Percentiles rank a stretch among this genome's conserved stretches.
Evolutionary conservation across 192 early-diverging fungal species (phyloP).

Genomic region (Chytriomyces sp.): DNA sequence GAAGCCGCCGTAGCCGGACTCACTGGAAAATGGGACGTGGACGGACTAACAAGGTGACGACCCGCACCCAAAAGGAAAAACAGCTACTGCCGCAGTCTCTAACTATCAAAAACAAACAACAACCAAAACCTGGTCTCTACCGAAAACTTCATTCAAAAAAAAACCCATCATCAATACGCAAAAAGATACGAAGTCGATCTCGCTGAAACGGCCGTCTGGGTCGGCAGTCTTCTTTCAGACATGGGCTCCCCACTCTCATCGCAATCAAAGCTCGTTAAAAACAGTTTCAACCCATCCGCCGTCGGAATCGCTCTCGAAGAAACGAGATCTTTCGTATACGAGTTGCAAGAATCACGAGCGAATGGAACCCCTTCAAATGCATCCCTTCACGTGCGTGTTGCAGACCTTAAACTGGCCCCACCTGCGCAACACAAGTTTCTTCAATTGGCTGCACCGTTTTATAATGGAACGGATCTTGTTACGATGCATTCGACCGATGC

Average conservation of each 20-base stretch:
- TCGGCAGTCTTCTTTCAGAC: neutral
- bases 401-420: neutral
- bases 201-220: neutral
- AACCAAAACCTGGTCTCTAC: too few species aligned
- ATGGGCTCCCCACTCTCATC: neutral
- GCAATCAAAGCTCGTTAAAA: neutral
- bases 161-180: too few species aligned
- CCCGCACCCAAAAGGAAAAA: too few species aligned
- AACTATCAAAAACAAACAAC: too few species aligned
- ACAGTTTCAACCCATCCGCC: neutral
- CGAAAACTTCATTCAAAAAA: too few species aligned
- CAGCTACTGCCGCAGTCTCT: too few species aligned
- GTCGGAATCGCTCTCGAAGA: neutral
- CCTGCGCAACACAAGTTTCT: neutral
- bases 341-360: neutral
- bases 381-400: neutral
- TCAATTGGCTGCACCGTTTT: neutral
- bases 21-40: neutral
- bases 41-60: neutral
- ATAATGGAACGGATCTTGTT: neutral
- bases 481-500: neutral
- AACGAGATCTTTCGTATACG: neutral
- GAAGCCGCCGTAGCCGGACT: neutral
- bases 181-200: neutral
- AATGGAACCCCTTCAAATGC: neutral